phyloP scores from a whole-genome alignment of 441 rosid genomes.

The Populus tomentosa region DNA sequence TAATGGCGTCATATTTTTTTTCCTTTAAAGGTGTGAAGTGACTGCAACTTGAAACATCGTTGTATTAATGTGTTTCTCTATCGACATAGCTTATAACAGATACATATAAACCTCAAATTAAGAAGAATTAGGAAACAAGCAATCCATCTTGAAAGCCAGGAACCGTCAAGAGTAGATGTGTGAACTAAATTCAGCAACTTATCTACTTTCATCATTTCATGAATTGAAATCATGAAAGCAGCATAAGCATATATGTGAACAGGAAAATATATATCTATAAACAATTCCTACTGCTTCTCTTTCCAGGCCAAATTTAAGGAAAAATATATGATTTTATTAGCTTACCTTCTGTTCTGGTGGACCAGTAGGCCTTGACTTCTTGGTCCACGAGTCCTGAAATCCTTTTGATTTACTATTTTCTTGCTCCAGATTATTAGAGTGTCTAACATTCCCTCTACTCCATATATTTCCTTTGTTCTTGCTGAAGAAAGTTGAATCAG shows the following conservation, averaged over 20 bases:
- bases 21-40: background rate
- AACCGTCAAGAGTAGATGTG: background rate
- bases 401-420: constrained; percentile 37
- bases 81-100: background rate
- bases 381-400: constrained; percentile 41
- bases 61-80: background rate
- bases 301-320: background rate
- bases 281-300: background rate
- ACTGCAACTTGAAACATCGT: background rate
- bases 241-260: background rate
- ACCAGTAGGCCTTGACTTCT: constrained; percentile 59
- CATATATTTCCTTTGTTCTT: constrained; percentile 47
- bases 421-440: constrained; percentile 32
- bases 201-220: background rate
- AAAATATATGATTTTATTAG: constrained; percentile 1
- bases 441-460: constrained; percentile 42
- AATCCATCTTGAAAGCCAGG: background rate
- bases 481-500: constrained; percentile 46
- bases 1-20: background rate
- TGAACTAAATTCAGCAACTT: background rate
- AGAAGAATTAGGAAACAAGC: background rate
- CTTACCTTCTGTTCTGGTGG: constrained; percentile 91
- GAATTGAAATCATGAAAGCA: background rate
- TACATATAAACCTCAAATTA: background rate
- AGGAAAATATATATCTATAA: background rate